A percentile compares a stretch with the other conserved stretches of the same genome.
phyloP scores from a whole-genome alignment of 306 rosid genomes.

The Bauhinia variegata region DNA sequence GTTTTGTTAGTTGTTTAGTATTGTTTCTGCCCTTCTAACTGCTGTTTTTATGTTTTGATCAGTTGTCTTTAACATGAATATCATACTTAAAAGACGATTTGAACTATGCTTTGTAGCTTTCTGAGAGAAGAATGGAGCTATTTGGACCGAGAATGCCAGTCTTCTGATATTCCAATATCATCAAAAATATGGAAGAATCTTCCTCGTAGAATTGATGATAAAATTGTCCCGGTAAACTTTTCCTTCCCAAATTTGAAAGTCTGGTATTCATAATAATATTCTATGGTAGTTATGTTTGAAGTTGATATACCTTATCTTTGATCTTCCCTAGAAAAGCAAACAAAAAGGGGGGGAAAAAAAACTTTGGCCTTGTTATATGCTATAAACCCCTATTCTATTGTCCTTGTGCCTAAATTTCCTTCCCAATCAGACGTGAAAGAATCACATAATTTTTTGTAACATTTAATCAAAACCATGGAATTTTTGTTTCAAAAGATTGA shows the following conservation, averaged over 20 bases:
- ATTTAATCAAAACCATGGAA: constrained; percentile 16
- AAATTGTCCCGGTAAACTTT: constrained; percentile 52
- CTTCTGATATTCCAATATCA: constrained; percentile 66
- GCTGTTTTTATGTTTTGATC: background rate
- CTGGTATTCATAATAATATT: constrained; percentile 2
- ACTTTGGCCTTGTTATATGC: constrained; percentile 13
- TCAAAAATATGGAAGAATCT: constrained; percentile 71
- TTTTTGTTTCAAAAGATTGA: constrained; percentile 3
- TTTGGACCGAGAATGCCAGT: constrained; percentile 45
- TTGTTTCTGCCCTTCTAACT: constrained; percentile 5
- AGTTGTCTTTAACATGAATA: constrained; percentile 19
- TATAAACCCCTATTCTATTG: constrained; percentile 1
- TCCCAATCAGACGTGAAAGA: background rate
- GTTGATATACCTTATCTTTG: constrained; percentile 11
- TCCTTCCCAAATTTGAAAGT: constrained; percentile 16
- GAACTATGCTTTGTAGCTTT: constrained; percentile 60
- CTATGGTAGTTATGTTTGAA: constrained; percentile 20
- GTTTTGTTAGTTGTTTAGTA: constrained; percentile 18
- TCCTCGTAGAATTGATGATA: constrained; percentile 68
- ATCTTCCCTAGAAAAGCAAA: background rate
- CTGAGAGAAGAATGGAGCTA: constrained; percentile 76
- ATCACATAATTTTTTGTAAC: background rate
- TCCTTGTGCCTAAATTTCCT: constrained; percentile 21
- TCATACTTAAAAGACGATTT: constrained; percentile 34
- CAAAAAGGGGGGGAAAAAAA: background rate